Evolutionary conservation across 192 early-diverging fungal species (phyloP).

Genomic region (Lobosporangium transversale): DNA sequence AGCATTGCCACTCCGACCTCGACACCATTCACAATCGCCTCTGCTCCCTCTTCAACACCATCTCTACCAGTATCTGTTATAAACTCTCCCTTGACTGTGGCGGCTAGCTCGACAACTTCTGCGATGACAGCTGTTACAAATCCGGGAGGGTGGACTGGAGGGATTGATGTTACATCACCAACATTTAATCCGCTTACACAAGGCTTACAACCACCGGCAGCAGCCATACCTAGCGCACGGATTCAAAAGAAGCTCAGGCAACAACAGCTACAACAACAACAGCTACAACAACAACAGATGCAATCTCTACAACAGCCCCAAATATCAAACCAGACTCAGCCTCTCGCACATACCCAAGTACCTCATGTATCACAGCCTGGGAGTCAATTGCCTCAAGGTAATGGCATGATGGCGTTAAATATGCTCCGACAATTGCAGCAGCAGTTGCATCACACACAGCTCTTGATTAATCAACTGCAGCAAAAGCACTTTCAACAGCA

Average conservation of each 20-base stretch:
- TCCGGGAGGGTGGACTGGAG: not conserved
- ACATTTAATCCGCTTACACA: not conserved
- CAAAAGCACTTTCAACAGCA: conserved; percentile 10
- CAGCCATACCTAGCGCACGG: not conserved
- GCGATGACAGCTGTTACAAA: not conserved
- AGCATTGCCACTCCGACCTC: not conserved
- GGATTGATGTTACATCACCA: not conserved
- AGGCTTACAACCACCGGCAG: not conserved
- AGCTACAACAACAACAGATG: conserved; percentile 8
- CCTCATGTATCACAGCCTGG: not conserved
- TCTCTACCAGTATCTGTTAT: not conserved
- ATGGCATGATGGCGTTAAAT: not conserved
- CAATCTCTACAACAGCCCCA: conserved; percentile 4
- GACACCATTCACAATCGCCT: no score
- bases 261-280: conserved; percentile 11
- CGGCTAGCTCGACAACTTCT: not conserved
- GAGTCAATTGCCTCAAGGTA: not conserved
- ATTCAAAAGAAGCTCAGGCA: conserved; percentile 8
- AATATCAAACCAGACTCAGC: not conserved
- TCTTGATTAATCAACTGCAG: conserved; percentile 9
- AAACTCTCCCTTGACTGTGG: not conserved
- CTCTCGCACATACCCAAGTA: not conserved
- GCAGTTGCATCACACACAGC: conserved; percentile 5
- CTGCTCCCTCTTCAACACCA: not conserved
- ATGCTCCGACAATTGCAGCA: no score